Evolutionary conservation across 1,139 yeast species (phyloP).

Genomic region (Protomyces lactucae-debilis): DNA sequence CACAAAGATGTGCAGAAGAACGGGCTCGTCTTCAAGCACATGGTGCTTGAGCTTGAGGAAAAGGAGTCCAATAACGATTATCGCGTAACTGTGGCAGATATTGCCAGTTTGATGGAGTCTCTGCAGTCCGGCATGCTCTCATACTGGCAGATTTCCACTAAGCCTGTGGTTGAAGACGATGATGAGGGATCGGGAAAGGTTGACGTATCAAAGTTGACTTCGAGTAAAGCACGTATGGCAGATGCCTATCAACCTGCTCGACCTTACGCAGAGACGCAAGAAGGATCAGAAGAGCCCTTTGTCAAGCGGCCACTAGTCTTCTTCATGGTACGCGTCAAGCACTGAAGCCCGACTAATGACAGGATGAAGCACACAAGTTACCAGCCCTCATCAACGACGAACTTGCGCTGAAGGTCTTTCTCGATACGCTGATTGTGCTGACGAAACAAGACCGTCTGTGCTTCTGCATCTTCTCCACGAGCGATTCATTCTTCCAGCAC

Average conservation of each 20-base stretch:
- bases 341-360: background rate
- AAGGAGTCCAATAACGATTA: conserved; percentile 4
- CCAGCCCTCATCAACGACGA: conserved; percentile 18
- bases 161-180: background rate
- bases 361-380: conserved; percentile 22
- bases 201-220: background rate
- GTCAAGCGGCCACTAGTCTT: conserved; percentile 13
- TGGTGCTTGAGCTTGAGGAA: conserved; percentile 14
- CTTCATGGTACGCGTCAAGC: background rate
- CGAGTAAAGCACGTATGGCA: background rate
- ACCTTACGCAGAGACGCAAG: background rate
- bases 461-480: conserved; percentile 11
- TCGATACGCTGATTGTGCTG: conserved; percentile 21
- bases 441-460: conserved; percentile 24
- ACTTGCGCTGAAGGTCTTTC: conserved; percentile 18
- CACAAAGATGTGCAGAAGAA: conserved; percentile 2
- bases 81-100: conserved; percentile 18
- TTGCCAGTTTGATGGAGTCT: conserved; percentile 20
- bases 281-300: background rate
- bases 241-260: background rate
- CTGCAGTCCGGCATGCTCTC: conserved; percentile 14
- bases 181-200: background rate
- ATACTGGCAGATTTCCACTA: conserved; percentile 11
- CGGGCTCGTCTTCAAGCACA: conserved; percentile 11
- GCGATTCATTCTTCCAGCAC: conserved; percentile 25